phyloP scores from a whole-genome alignment of 2,329 filamentous ascomycete genomes.

The Alternaria sp. region DNA sequence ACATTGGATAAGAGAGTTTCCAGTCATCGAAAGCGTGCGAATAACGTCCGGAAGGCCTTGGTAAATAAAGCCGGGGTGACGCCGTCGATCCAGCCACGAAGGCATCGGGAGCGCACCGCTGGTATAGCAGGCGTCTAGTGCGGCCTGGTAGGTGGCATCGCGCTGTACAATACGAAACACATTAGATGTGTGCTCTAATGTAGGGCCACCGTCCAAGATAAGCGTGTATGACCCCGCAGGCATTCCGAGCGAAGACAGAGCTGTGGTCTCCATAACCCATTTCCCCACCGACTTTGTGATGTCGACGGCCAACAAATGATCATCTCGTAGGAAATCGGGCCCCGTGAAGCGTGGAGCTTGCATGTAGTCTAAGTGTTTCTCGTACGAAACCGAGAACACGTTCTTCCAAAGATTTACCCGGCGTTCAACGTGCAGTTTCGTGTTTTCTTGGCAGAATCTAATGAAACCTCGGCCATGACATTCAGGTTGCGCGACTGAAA shows the following conservation, averaged over 20 bases:
- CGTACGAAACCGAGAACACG: too few species aligned
- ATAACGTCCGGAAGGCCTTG: conserved; percentile 3
- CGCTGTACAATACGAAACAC: not conserved
- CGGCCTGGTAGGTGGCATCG: not conserved
- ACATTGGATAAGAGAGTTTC: not conserved
- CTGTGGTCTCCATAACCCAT: not conserved
- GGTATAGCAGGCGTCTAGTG: not conserved
- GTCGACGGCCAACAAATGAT: not conserved
- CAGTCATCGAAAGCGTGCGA: not conserved
- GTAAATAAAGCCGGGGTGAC: not conserved
- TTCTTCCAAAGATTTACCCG: conserved; percentile 8
- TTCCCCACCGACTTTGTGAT: not conserved
- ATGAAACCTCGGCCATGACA: conserved; percentile 20
- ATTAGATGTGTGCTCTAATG: not conserved
- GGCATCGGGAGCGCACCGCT: not conserved
- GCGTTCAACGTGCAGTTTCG: conserved; percentile 8
- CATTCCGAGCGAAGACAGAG: not conserved
- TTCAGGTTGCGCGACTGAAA: not conserved
- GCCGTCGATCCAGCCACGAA: not conserved
- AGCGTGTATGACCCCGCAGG: not conserved
- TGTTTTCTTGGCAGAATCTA: conserved; percentile 14
- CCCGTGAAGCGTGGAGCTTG: too few species aligned
- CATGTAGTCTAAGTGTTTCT: too few species aligned
- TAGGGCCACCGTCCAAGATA: not conserved
- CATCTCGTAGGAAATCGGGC: not conserved